Percentiles rank a stretch among this genome's conserved stretches.
Conservation (phyloP, 345 rosid genomes). For the Salix dunnii region DNA sequence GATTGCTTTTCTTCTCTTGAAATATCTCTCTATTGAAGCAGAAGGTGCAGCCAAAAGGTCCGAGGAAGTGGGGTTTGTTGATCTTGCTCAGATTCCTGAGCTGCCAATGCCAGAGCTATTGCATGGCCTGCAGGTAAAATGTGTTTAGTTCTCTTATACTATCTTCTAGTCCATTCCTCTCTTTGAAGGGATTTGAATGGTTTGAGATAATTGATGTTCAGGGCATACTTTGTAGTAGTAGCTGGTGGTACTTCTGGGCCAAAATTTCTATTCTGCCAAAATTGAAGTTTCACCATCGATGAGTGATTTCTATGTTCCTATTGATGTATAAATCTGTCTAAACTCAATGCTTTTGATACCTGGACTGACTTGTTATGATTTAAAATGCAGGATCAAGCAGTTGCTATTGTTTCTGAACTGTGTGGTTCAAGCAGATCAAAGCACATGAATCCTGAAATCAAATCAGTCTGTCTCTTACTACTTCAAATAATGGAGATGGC, state of each 20-base stretch:
- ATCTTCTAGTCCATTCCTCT: not conserved
- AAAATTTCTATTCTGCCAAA: not conserved
- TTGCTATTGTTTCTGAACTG: slow-evolving; percentile 53
- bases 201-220: not conserved
- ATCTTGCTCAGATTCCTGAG: slow-evolving; percentile 86
- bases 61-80: slow-evolving; percentile 78
- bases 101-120: slow-evolving; percentile 94
- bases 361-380: not conserved
- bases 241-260: not conserved
- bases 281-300: not conserved
- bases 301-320: not conserved
- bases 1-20: slow-evolving; percentile 65
- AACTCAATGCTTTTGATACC: not conserved
- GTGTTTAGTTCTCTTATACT: not conserved
- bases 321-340: not conserved
- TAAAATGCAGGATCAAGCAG: slow-evolving; percentile 74
- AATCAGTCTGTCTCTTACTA: slow-evolving; percentile 49
- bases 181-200: not conserved
- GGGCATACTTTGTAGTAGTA: not conserved
- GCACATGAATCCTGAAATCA: slow-evolving; percentile 43
- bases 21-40: slow-evolving; percentile 82
- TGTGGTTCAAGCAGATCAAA: slow-evolving; percentile 42
- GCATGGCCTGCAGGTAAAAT: slow-evolving; percentile 81
- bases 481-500: slow-evolving; percentile 76
- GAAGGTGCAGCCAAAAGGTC: slow-evolving; percentile 78